phyloP scores from a whole-genome alignment of 352 stramenopile genomes.

The Pythium oligandrum region DNA sequence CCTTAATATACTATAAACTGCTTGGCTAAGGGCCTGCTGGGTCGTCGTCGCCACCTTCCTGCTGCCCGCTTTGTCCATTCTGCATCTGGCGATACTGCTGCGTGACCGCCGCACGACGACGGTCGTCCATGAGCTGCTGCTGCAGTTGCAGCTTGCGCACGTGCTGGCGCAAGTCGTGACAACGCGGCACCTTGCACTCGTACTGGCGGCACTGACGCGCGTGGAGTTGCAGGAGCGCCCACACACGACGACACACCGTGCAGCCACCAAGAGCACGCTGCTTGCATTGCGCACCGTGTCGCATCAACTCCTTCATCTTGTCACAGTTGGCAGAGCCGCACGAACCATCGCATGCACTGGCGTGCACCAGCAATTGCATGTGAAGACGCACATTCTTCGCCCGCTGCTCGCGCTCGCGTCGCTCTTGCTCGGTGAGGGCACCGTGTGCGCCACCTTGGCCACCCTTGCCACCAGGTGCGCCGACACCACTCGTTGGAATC shows the following conservation, averaged over 20 bases:
- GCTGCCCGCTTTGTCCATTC: slow-evolving; percentile 31
- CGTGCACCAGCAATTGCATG: slow-evolving; percentile 98
- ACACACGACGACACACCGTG: slow-evolving; percentile 95
- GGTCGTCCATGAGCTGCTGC: slow-evolving; percentile 98
- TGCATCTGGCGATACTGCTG: slow-evolving; percentile 86
- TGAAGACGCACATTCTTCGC: slow-evolving; percentile 96
- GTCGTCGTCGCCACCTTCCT: slow-evolving; percentile 19
- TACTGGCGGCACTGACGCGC: slow-evolving; percentile 93
- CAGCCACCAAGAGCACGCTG: slow-evolving; percentile 90
- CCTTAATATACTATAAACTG: neutral
- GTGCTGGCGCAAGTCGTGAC: slow-evolving; percentile 93
- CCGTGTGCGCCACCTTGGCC: slow-evolving; percentile 15
- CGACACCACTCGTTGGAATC: slow-evolving; percentile 60
- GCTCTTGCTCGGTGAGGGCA: slow-evolving; percentile 56
- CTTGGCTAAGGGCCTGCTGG: slow-evolving; percentile 2
- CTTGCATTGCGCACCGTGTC: slow-evolving; percentile 94
- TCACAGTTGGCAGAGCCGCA: slow-evolving; percentile 96
- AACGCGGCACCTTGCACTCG: slow-evolving; percentile 95
- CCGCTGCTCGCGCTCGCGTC: slow-evolving; percentile 72
- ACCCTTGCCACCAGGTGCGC: slow-evolving; percentile 8
- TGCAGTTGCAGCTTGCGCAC: slow-evolving; percentile 95
- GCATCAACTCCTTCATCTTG: slow-evolving; percentile 98
- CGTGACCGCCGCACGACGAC: slow-evolving; percentile 85
- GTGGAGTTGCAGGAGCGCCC: slow-evolving; percentile 96
- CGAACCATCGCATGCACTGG: slow-evolving; percentile 91